Percentiles rank a stretch among this genome's conserved stretches.
Evolutionary conservation across 2,329 filamentous ascomycete species (phyloP).

Genomic region (Penicillium nordicum): DNA sequence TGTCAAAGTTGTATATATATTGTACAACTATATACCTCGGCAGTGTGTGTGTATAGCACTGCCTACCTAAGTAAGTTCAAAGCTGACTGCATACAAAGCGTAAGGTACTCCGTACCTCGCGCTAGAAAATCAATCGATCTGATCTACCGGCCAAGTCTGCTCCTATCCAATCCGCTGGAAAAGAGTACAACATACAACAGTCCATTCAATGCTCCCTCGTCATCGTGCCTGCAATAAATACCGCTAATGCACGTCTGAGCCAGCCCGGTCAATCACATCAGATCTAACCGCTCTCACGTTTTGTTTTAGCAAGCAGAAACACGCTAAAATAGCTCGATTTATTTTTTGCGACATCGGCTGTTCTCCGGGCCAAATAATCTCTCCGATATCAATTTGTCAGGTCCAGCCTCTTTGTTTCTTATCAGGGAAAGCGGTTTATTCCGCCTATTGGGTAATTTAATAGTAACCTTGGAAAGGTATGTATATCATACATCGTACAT

Average conservation of each 20-base stretch:
- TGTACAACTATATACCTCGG: too few relatives aligned
- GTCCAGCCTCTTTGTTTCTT: background rate
- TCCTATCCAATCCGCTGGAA: conserved; percentile 6
- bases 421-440: background rate
- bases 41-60: background rate
- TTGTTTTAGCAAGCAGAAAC: conserved; percentile 14
- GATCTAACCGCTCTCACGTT: conserved; percentile 20
- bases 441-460: background rate
- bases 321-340: conserved; percentile 11
- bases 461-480: background rate
- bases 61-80: background rate
- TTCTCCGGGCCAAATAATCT: conserved; percentile 17
- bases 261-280: conserved; percentile 23
- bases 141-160: conserved; percentile 9
- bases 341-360: conserved; percentile 13
- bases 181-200: background rate
- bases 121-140: conserved; percentile 4
- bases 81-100: conserved; percentile 3
- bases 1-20: background rate
- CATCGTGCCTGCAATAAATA: conserved; percentile 9
- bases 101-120: conserved; percentile 5
- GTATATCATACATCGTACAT: too few relatives aligned
- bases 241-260: conserved; percentile 22
- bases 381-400: conserved; percentile 5
- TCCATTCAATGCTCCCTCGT: background rate